Evolutionary conservation across 2,329 filamentous ascomycete genomes (phyloP).

Genomic region (Eutypella sp.): DNA sequence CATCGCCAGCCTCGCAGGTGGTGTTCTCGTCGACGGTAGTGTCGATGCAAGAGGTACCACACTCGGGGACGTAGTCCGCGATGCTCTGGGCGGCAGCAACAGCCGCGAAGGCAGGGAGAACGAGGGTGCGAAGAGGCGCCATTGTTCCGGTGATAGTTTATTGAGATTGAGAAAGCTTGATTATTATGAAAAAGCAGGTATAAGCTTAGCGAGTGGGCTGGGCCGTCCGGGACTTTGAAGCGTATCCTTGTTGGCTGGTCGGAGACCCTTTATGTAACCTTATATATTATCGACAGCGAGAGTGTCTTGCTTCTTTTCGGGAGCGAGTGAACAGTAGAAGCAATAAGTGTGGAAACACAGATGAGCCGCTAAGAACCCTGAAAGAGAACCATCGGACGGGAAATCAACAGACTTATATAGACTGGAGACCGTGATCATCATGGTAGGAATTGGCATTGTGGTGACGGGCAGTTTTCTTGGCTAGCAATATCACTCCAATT

Average conservation of each 20-base stretch:
- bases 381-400: background rate
- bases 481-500: background rate
- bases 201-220: too few relatives aligned
- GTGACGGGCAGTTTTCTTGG: too few relatives aligned
- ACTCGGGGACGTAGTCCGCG: conserved; percentile 20
- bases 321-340: too few relatives aligned
- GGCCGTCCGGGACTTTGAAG: background rate
- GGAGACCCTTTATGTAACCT: background rate
- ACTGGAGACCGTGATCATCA: too few relatives aligned
- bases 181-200: background rate
- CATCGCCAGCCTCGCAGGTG: conserved; percentile 20
- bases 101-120: conserved; percentile 18
- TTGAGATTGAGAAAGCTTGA: background rate
- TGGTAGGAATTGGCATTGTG: background rate
- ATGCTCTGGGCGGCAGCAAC: conserved; percentile 20
- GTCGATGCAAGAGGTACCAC: conserved; percentile 19
- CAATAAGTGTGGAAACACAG: too few relatives aligned
- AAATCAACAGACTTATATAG: background rate
- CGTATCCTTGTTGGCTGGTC: background rate
- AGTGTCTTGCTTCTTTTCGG: too few relatives aligned
- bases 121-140: conserved; percentile 22
- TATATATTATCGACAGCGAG: background rate
- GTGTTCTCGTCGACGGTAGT: conserved; percentile 19
- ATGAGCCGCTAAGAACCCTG: background rate
- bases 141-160: conserved; percentile 11